These are phyloP conservation scores for Metschnikowia chrysomelidarum DNA, from an alignment of 805 yeast species.

Conservation along the genomic window DNA sequence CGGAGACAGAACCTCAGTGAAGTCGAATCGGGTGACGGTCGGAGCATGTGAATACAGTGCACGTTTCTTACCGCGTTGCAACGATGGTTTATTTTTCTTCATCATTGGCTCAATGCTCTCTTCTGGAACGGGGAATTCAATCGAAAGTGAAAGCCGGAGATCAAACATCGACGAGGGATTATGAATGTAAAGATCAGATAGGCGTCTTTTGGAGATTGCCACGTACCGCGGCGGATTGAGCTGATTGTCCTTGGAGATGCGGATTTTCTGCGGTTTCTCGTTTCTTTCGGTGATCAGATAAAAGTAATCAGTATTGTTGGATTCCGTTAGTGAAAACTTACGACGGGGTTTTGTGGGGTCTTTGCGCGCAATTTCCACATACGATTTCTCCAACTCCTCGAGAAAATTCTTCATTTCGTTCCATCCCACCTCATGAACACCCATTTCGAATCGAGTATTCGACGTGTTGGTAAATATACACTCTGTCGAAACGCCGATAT, in stretches of 20 bases:
- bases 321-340: conserved; percentile 58
- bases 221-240: conserved; percentile 65
- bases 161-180: conserved; percentile 80
- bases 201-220: conserved; percentile 68
- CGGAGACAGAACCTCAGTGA: conserved; percentile 56
- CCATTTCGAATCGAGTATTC: conserved; percentile 60
- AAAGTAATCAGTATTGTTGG: conserved; percentile 61
- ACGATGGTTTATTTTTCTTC: conserved; percentile 50
- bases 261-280: conserved; percentile 59
- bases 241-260: conserved; percentile 62
- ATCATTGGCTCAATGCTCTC: conserved; percentile 50
- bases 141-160: conserved; percentile 67
- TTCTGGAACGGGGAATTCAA: conserved; percentile 72
- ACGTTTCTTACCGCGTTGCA: conserved; percentile 70
- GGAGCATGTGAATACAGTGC: conserved; percentile 70
- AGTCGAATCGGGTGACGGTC: conserved; percentile 69
- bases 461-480: conserved; percentile 55
- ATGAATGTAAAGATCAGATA: conserved; percentile 69
- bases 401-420: conserved; percentile 54
- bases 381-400: conserved; percentile 50
- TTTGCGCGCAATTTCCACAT: conserved; percentile 40
- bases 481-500: conserved; percentile 68
- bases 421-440: conserved; percentile 62
- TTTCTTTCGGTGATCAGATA: conserved; percentile 62
- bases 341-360: conserved; percentile 35